Conservation (phyloP, 225 moss, liverwort and hornwort species). For the Physcomitrium patens region DNA sequence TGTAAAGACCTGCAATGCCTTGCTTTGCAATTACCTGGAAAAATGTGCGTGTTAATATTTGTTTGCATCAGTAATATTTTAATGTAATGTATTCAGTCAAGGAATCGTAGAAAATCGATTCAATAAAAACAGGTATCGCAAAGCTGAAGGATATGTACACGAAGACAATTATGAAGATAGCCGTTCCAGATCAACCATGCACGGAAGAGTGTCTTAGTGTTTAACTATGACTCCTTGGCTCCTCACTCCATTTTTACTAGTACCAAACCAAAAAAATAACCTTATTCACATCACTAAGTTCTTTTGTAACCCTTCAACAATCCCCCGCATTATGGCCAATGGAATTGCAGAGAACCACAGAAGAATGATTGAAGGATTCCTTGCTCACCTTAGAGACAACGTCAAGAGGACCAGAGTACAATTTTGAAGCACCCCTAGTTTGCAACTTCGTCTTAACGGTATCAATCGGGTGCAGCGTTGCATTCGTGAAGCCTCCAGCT, state of each 20-base stretch:
- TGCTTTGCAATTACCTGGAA: conserved; percentile 70
- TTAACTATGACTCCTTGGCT: neutral
- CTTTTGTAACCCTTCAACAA: neutral
- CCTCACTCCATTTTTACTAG: neutral
- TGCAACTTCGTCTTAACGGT: conserved; percentile 89
- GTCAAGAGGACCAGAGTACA: conserved; percentile 79
- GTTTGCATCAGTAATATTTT: neutral
- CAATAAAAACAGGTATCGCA: neutral
- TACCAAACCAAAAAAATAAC: conserved; percentile 12
- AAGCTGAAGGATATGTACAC: neutral
- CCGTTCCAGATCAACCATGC: neutral
- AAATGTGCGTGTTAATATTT: neutral
- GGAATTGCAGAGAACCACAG: neutral
- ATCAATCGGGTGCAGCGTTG: conserved; percentile 77
- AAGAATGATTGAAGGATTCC: neutral
- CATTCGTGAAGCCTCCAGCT: conserved; percentile 81
- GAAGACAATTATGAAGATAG: neutral
- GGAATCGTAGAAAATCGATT: neutral
- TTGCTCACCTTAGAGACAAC: conserved; percentile 67
- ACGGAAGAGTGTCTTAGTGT: neutral
- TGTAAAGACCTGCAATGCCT: conserved; percentile 76
- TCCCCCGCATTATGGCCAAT: neutral
- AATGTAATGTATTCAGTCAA: neutral
- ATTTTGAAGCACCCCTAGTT: conserved; percentile 68
- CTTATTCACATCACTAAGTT: neutral